Base-by-base conservation (phyloP, 805 yeast genomes). In the Grigorovia transvaalensis region DNA sequence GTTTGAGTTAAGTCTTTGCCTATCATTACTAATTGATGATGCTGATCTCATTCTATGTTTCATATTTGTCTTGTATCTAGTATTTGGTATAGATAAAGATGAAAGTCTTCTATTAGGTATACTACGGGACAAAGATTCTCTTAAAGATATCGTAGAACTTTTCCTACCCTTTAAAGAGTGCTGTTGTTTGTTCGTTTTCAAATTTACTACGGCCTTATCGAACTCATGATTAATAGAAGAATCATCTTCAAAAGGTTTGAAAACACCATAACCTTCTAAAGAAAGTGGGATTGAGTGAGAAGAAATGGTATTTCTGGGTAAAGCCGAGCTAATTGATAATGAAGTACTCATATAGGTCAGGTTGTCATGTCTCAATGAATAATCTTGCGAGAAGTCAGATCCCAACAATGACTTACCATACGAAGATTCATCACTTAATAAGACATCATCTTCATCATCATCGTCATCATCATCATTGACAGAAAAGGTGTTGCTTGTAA, bases 371-470 rank as follows among this genome's bases (percentile, higher is more conserved):
- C 59, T 60, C 12, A 51, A 41, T 23, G 53, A 56, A 17, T 51
- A 62, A 19, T 54, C 60, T 1, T 54, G 57, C 30, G 63, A 59
- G 50, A 59, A 62, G 42, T 67, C 70, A 5, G 71, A 67, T 35
- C 63, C 69, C 29, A 67, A 49, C 15, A 68, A 49, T 1, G 71
- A 68, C 41, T 61, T 64, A 13, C 70, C 70, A 49, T 63, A 68
- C 5, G 71, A 68, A 1, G 71, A 68, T 9, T 44, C 62, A 45
- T 54, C 55, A 46, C 61, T 62, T 2, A 47, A 40, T 18, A 42
- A 48, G 1, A 48, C 54, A 1, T 54, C 49, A 6, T 53, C 55
- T 2, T 38, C 42, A 8, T 15, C 17, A 38, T 38, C 17, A 15
- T 38, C 42, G 5, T 15, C 17, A 38, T 38, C 42, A 38, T 38